A percentile compares a stretch with the other conserved stretches of the same genome.
Conservation (phyloP, 768 basidiomycete genomes). For the Panaeolus papilionaceus region DNA sequence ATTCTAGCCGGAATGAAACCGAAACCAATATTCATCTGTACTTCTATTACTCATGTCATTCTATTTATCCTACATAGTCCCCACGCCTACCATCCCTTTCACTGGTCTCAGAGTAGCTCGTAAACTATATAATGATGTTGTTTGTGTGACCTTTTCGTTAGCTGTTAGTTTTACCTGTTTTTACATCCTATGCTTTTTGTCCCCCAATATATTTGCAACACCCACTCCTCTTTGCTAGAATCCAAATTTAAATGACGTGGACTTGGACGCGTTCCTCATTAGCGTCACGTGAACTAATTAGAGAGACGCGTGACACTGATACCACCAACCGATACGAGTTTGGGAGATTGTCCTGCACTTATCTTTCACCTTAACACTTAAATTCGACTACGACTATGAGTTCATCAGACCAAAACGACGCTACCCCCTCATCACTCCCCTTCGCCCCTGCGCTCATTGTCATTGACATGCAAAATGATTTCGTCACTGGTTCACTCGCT, state of each 20-base stretch:
- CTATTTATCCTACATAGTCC: slow-evolving; percentile 10
- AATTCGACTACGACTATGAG: slow-evolving; percentile 21
- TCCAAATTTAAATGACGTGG: background rate
- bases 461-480: slow-evolving; percentile 87
- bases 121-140: slow-evolving; percentile 1
- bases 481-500: slow-evolving; percentile 76
- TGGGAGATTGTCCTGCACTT: background rate
- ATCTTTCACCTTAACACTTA: background rate
- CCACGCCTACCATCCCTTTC: background rate
- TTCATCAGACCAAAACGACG: slow-evolving; percentile 15
- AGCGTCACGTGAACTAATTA: slow-evolving; percentile 3
- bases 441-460: slow-evolving; percentile 65
- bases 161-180: background rate
- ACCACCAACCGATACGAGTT: background rate
- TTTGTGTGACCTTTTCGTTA: background rate
- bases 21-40: slow-evolving; percentile 4
- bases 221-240: background rate
- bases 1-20: slow-evolving; percentile 5
- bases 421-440: slow-evolving; percentile 21
- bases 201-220: background rate
- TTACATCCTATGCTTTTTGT: background rate
- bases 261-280: slow-evolving; percentile 2
- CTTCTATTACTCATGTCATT: slow-evolving; percentile 16
- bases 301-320: background rate
- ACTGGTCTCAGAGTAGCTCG: background rate